A percentile compares a stretch with the other conserved stretches of the same genome.
Conservation (phyloP, 441 rosid genomes). For the Brassica balearica region DNA sequence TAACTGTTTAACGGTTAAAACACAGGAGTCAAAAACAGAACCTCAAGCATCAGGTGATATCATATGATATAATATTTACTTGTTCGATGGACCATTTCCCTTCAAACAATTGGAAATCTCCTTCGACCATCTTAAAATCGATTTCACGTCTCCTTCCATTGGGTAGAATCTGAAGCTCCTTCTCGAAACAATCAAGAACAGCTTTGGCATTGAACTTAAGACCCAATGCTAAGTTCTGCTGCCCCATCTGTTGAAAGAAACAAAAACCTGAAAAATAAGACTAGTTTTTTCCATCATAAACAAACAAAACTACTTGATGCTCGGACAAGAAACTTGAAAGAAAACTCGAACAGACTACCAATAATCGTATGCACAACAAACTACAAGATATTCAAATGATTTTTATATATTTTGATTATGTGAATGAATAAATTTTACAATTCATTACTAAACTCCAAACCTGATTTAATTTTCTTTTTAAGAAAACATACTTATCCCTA, state of each 20-base stretch:
- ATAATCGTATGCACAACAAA: not conserved
- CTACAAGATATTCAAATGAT: too few relatives aligned
- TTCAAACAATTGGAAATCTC: conserved; percentile 81
- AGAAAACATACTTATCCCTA: too few relatives aligned
- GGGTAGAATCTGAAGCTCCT: conserved; percentile 67
- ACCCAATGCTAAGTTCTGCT: conserved; percentile 76
- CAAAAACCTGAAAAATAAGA: conserved; percentile 51
- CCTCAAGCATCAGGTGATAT: not conserved
- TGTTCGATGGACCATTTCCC: conserved; percentile 94
- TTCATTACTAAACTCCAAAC: too few relatives aligned
- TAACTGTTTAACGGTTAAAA: conserved; percentile 38
- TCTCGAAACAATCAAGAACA: conserved; percentile 85
- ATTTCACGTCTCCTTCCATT: conserved; percentile 72
- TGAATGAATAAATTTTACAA: too few relatives aligned
- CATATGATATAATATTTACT: conserved; percentile 45
- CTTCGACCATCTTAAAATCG: conserved; percentile 89
- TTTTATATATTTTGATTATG: too few relatives aligned
- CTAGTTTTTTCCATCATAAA: not conserved
- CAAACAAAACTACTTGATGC: not conserved
- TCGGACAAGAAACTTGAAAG: not conserved
- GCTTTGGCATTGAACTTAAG: conserved; percentile 87
- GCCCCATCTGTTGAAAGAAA: conserved; percentile 62
- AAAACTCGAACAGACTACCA: not conserved
- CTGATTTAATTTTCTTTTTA: too few relatives aligned
- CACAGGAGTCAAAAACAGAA: not conserved